phyloP scores from a whole-genome alignment of 805 yeast genomes.

The Hanseniaspora taiwanica region DNA sequence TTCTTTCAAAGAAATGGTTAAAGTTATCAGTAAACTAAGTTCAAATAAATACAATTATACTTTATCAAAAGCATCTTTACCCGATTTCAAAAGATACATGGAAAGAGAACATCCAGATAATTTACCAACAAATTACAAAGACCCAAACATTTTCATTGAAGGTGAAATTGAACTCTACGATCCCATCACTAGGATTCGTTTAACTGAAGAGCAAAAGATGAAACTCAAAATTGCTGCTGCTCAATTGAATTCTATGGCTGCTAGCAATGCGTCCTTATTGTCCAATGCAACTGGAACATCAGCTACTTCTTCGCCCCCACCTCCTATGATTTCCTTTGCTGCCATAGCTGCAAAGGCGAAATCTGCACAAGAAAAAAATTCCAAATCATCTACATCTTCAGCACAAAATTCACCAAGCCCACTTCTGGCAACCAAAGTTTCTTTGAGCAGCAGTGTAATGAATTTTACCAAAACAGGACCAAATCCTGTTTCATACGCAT shows the following conservation, averaged over 20 bases:
- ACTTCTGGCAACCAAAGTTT: not conserved
- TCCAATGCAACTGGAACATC: not conserved
- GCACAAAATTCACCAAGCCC: not conserved
- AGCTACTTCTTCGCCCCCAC: not conserved
- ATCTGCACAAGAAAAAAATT: not conserved
- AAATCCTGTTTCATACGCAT: not conserved
- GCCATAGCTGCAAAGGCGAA: not conserved
- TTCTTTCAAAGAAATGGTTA: conserved; percentile 27
- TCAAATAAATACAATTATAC: conserved; percentile 25
- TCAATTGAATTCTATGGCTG: no score
- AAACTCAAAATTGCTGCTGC: no score
- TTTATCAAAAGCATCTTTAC: conserved; percentile 26
- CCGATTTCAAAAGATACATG: conserved; percentile 26
- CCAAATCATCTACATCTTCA: not conserved
- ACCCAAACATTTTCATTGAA: conserved; percentile 2
- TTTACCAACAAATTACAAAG: not conserved
- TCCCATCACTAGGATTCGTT: conserved; percentile 9
- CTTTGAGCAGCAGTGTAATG: no score
- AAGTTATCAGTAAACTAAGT: conserved; percentile 21
- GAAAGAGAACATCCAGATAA: conserved; percentile 10
- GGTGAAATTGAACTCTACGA: conserved; percentile 1
- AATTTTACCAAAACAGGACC: no score
- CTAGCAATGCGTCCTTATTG: no score
- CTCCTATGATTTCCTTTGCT: not conserved
- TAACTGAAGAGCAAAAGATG: conserved; percentile 3